Conservation (phyloP, 208 protist genomes). For the Trypanosoma boissoni region DNA sequence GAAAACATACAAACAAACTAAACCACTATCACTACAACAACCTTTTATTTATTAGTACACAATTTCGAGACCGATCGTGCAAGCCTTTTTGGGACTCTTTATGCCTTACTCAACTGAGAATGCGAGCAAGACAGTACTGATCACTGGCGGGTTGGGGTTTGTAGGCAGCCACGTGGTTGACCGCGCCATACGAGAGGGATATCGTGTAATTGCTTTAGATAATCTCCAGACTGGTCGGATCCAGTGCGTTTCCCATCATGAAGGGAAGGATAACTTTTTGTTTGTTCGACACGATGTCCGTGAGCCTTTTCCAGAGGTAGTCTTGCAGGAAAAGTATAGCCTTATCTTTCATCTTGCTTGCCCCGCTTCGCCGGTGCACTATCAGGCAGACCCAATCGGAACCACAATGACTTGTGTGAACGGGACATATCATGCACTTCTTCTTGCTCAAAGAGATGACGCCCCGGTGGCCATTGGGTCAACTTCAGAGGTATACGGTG, state of each 20-base stretch:
- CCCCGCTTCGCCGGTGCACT: constrained; percentile 90
- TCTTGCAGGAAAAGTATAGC: constrained; percentile 48
- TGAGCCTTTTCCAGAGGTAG: constrained; percentile 28
- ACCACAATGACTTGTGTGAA: constrained; percentile 92
- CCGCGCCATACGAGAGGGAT: constrained; percentile 59
- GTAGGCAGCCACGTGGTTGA: constrained; percentile 93
- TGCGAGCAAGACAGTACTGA: constrained; percentile 37
- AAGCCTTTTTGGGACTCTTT: too few relatives aligned
- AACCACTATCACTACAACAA: background rate
- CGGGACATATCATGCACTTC: constrained; percentile 93
- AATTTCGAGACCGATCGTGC: background rate
- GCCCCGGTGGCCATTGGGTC: constrained; percentile 82
- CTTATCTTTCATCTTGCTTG: constrained; percentile 95
- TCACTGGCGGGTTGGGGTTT: constrained; percentile 96
- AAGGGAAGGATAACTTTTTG: constrained; percentile 68
- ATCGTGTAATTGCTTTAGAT: constrained; percentile 89
- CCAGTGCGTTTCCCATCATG: constrained; percentile 61
- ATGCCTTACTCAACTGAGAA: background rate
- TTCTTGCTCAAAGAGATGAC: constrained; percentile 72
- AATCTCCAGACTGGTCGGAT: constrained; percentile 89
- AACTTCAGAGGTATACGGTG: constrained; percentile 96
- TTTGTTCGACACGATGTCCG: constrained; percentile 88
- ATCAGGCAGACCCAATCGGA: constrained; percentile 91
- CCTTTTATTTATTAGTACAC: background rate
- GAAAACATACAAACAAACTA: too few relatives aligned